Evolutionary conservation across 1,139 yeast genomes (phyloP), one percentile per base, ranked within the genome.

Genomic region (Debaryomycetaceae sp.): DNA sequence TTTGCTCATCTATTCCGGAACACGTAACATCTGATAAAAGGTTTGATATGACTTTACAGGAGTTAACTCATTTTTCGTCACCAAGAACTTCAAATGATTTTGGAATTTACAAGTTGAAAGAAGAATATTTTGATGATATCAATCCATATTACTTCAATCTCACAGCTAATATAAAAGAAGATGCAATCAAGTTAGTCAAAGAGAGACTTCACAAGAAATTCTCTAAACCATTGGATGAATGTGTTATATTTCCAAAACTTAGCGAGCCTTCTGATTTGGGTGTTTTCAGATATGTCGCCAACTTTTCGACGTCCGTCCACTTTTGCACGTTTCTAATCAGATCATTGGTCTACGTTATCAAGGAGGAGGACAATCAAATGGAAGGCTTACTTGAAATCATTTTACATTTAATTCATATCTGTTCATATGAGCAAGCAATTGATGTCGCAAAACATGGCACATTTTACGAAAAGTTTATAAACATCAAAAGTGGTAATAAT

Each of bases 61-160:
- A 79, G 37, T 65, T 86, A 46, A 72, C 96, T 0, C 67, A 62
- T 1, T 87, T 74, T 56, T 69, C 73, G 9, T 78, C 87, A 0
- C 95, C 97, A 0, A 64, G 66, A 9, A 80, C 83, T 0, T 52
- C 78, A 2, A 77, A 76, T 36, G 94, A 86, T 46, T 69, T 76
- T 26, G 96, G 97, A 1, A 61, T 73, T 6, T 91, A 86, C 55
- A 65, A 75, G 28, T 66, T 92, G 39, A 87, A 85, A 51, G 78
- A 78, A 2, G 77, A 78, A 44, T 75, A 67, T 45, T 67, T 70
- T 40, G 64, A 61, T 4, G 66, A 73, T 31, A 71, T 91, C 22
- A 91, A 91, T 55, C 95, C 97, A 0, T 91, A 81, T 54, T 91
- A 84, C 58, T 74, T 87, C 46, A 89, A 88, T 52, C 85, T 85